Base-by-base conservation (phyloP, 164 flowering plant genomes). In the Nymphaea thermarum region DNA sequence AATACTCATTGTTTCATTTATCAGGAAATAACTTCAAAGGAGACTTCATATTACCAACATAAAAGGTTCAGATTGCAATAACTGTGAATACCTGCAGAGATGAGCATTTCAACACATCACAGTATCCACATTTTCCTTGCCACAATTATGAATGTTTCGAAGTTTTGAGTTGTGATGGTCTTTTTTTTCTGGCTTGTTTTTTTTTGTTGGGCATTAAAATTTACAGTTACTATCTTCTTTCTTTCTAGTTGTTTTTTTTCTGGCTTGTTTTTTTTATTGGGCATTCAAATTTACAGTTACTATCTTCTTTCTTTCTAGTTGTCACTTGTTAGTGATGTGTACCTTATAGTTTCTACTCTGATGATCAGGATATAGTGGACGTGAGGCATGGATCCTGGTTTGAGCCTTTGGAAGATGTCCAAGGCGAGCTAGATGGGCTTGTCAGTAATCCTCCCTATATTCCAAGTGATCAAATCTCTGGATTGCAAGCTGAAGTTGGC, bases 381-480 rank as follows among this genome's bases (percentile, higher is more conserved):
- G 64, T 90, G 60, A 84, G 83, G 81, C 84, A 82, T 74, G 99
- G 99, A 67, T 90, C 92, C 65, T 94, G 96, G 98, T 90, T 87
- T 72, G 90, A 87, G 64, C 96, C 98, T 6, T 62, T 94, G 72
- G 77, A 80, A 67, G 88, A 86, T 66, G 73, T 82, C 68, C 81
- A 82, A 78, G 89, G 93, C 12, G 71, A 81, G 70, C 74, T 92
- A 64, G 73, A 80, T 10, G 99, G 96, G 62, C 67, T 91, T 71
- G 85, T 90, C 65, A 91, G 98, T 77, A 94, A 94, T 72, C 99
- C 98, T 17, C 99, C 98, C 2, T 94, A 94, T 74, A 87, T 91
- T 44, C 99, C 99, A 53, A 90, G 87, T 68, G 76, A 72, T 16
- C 67, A 88, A 51, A 87, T 94, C 15, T 36, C 71, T 62, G 88